Conservation (phyloP, 2,329 filamentous ascomycete species). For the Aphanocladium album region DNA sequence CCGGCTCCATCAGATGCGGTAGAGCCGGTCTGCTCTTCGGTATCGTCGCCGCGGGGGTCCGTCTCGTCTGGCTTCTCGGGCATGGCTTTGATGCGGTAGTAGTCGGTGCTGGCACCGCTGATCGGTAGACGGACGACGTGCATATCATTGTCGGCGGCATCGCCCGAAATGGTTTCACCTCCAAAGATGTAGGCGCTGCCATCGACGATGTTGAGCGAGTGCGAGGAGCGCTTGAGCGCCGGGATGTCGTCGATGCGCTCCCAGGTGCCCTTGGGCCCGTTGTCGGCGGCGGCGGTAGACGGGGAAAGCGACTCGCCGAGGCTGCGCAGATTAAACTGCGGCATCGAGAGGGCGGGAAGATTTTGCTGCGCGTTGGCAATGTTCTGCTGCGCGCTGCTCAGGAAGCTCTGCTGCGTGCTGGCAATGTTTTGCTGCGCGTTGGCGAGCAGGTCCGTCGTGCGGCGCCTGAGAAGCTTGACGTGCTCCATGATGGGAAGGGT, state of each 20-base stretch:
- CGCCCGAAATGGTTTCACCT: conserved; percentile 61
- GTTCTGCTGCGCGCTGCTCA: conserved; percentile 16
- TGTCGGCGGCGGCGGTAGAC: conserved; percentile 17
- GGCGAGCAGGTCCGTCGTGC: conserved; percentile 48
- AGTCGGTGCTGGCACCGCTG: conserved; percentile 54
- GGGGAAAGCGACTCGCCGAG: conserved; percentile 4
- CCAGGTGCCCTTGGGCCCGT: conserved; percentile 50
- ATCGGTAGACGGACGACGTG: conserved; percentile 59
- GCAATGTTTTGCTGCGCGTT: conserved; percentile 29
- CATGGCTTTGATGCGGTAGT: conserved; percentile 50
- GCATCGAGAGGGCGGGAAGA: conserved; percentile 32
- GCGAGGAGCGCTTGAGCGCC: conserved; percentile 65
- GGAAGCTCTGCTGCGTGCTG: conserved; percentile 44
- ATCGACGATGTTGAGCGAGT: conserved; percentile 58
- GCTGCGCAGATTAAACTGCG: not conserved
- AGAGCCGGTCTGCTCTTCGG: conserved; percentile 14
- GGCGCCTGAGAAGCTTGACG: conserved; percentile 49
- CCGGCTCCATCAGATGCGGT: conserved; percentile 25
- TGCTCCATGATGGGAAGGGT: conserved; percentile 44
- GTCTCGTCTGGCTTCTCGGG: conserved; percentile 33
- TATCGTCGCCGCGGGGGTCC: conserved; percentile 13
- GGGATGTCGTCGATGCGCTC: conserved; percentile 50
- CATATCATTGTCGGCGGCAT: conserved; percentile 69
- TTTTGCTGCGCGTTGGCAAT: conserved; percentile 45
- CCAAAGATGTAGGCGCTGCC: conserved; percentile 65